These are phyloP conservation scores for Peniophora sp. DNA, from an alignment of 1,284 basidiomycete genomes.

Conservation along the genomic window DNA sequence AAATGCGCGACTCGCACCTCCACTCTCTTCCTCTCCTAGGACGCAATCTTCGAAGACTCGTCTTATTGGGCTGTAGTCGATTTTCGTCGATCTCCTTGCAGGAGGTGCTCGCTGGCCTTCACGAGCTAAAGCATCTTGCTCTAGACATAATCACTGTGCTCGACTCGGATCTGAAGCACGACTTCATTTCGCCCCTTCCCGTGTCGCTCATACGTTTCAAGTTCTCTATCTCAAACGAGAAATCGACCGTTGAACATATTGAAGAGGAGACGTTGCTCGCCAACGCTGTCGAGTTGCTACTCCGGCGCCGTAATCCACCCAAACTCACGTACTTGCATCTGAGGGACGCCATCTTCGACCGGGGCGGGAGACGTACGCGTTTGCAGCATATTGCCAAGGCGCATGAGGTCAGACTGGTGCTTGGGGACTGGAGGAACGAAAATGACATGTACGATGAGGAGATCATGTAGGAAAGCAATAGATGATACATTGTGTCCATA, in stretches of 20 bases:
- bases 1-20: constrained; percentile 28
- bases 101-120: constrained; percentile 20
- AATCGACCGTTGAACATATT: constrained; percentile 22
- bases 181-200: constrained; percentile 27
- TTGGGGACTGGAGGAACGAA: constrained; percentile 13
- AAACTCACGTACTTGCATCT: constrained; percentile 18
- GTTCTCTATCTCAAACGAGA: constrained; percentile 26
- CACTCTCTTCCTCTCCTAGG: constrained; percentile 22
- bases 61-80: constrained; percentile 27
- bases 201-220: constrained; percentile 24
- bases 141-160: constrained; percentile 28
- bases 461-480: neutral
- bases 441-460: constrained; percentile 2
- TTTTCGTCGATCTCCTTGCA: constrained; percentile 23
- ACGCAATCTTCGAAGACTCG: constrained; percentile 23
- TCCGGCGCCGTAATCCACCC: constrained; percentile 11
- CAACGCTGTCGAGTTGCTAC: constrained; percentile 17
- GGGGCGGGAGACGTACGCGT: constrained; percentile 17
- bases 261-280: constrained; percentile 25
- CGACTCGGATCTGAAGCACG: constrained; percentile 20
- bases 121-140: constrained; percentile 28
- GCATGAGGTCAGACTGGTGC: constrained; percentile 16
- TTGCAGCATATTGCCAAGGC: constrained; percentile 20
- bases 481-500: neutral
- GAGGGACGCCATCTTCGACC: constrained; percentile 17